phyloP scores from a whole-genome alignment of 1,284 basidiomycete genomes.

The Chondrostereum purpureum region DNA sequence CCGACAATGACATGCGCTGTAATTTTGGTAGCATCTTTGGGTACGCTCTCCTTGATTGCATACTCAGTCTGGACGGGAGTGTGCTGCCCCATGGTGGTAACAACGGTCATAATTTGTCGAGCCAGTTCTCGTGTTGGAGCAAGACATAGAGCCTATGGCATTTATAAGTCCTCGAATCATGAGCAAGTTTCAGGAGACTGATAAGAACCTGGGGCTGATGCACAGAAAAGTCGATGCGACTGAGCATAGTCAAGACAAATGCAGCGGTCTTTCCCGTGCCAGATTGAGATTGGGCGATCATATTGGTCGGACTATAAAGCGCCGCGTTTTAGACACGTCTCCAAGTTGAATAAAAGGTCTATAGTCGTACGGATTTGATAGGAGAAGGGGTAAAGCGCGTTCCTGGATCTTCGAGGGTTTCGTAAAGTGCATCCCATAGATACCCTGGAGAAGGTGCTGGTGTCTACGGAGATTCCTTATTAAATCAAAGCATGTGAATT shows the following conservation, averaged over 20 bases:
- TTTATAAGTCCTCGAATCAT: constrained; percentile 8
- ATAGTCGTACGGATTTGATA: constrained; percentile 76
- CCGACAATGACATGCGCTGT: constrained; percentile 92
- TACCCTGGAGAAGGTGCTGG: constrained; percentile 89
- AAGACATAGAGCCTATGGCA: constrained; percentile 76
- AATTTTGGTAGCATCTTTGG: constrained; percentile 63
- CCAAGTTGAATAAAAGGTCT: background rate
- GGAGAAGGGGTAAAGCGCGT: constrained; percentile 87
- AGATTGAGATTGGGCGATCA: constrained; percentile 99
- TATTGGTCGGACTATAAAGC: constrained; percentile 76
- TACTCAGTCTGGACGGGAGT: constrained; percentile 90
- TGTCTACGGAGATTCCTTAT: constrained; percentile 43
- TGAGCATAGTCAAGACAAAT: constrained; percentile 96
- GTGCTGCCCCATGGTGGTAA: constrained; percentile 93
- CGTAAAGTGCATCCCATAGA: constrained; percentile 94
- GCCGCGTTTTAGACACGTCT: constrained; percentile 1
- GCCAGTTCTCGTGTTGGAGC: constrained; percentile 96
- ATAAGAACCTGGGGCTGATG: constrained; percentile 78
- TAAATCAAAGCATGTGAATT: constrained; percentile 3
- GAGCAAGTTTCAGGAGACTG: background rate
- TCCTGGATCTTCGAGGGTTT: constrained; percentile 99
- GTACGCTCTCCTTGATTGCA: constrained; percentile 85
- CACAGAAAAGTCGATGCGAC: constrained; percentile 81
- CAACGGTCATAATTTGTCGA: constrained; percentile 95
- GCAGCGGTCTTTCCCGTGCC: constrained; percentile 99